Evolutionary conservation across 2,329 filamentous ascomycete species (phyloP), one percentile per base, ranked within the genome.

Genomic region (Colletotrichum tamarilloi): DNA sequence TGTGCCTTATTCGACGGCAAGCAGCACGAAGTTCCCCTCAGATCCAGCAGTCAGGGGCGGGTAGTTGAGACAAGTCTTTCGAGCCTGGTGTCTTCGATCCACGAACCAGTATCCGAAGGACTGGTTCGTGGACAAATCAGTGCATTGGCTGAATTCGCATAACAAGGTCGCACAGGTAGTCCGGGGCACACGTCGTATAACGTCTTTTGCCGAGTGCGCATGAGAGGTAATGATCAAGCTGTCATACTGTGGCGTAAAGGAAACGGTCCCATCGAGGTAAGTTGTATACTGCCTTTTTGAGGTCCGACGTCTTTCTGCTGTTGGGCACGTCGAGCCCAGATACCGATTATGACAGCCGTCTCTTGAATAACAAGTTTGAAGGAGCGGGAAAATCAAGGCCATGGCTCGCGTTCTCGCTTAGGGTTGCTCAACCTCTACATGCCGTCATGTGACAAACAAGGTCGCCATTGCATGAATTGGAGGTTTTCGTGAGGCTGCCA

Each of bases 81-180:
- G 70, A 70, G 67, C 38, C 55, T 60, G 46, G 32, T 66, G 67
- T 73, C 66, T 70, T 70, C 67, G 70, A 73, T 73, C 67, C 70
- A 68, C 65, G 42, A 55, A 38, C 35, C 55, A 42, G 26, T 16
- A 55, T 30, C 70, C 70, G 60, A 56, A 70, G 55, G 7, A 62
- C n/a, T 60, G 70, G 70, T 67, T 73, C 28, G 35, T 56, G 46
- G 67, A 26, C 19, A 30, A 30, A 49, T 19, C 22, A 49, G 32
- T 49, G 30, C 55, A 65, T 73, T 52, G 70, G 70, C 42, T n/a
- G 19, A 14, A n/a, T 12, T 32, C 26, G 53, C 14, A 12, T 56
- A 16, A n/a, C 14, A 53, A 60, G 11, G 67, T 73, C 56, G 60
- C 57, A 70, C 70, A 19, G n/a, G 35, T 35, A 46, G 52, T 28